These are phyloP conservation scores for Hyaloscypha bicolor DNA, from an alignment of 495 filamentous ascomycete species.

Conservation along the genomic window DNA sequence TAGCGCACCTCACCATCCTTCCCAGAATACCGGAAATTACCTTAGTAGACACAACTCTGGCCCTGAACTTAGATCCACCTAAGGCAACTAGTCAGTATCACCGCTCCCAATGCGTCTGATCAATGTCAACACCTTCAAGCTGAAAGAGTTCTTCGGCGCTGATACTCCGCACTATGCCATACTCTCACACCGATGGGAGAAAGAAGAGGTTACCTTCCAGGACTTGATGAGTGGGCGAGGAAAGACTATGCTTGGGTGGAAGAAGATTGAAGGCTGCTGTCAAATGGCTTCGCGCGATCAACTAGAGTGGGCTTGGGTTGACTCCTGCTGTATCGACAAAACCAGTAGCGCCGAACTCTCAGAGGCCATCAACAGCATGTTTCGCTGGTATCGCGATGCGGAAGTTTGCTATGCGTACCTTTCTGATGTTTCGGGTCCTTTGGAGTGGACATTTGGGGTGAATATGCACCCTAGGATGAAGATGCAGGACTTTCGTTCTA, in stretches of 20 bases:
- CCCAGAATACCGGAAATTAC: too few species aligned
- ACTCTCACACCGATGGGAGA: conserved; percentile 19
- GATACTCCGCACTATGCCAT: conserved; percentile 7
- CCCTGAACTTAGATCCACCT: too few species aligned
- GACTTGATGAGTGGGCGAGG: background rate
- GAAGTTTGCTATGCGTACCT: conserved; percentile 25
- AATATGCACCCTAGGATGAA: background rate
- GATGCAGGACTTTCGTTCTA: too few species aligned
- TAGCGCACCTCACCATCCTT: too few species aligned
- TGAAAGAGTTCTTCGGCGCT: conserved; percentile 9
- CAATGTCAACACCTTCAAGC: conserved; percentile 3
- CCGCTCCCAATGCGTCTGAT: conserved; percentile 11
- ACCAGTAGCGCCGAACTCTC: conserved; percentile 28
- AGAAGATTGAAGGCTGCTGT: background rate
- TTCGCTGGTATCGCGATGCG: conserved; percentile 27
- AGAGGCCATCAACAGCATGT: conserved; percentile 44
- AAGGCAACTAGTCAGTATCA: background rate
- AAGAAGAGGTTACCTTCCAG: conserved; percentile 15
- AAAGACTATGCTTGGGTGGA: background rate
- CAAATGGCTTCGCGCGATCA: background rate
- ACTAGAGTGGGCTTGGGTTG: background rate
- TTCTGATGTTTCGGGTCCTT: conserved; percentile 3
- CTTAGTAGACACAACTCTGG: too few species aligned
- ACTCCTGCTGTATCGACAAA: background rate
- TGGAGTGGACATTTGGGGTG: conserved; percentile 14